Evolutionary conservation across 78 protist species (phyloP).

Genomic region (Monosiga brevicollis): DNA sequence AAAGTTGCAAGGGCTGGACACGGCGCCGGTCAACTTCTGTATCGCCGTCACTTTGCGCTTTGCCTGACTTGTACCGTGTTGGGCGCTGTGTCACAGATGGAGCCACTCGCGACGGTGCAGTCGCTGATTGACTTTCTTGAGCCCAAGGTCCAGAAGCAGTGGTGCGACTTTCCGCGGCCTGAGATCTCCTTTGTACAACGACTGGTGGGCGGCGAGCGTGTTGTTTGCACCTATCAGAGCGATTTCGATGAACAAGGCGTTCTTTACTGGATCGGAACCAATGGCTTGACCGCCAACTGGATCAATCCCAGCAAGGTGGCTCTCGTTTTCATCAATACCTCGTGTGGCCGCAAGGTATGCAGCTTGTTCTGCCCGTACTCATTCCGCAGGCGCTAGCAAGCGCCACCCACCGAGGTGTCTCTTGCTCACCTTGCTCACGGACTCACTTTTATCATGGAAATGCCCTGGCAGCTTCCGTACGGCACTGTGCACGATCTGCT

Average conservation of each 20-base stretch:
- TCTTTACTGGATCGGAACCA: background rate
- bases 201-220: background rate
- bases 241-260: background rate
- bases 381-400: too few relatives aligned
- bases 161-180: background rate
- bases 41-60: too few relatives aligned
- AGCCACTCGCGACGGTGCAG: background rate
- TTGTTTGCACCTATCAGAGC: background rate
- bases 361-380: too few relatives aligned
- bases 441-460: too few relatives aligned
- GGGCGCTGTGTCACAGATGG: too few relatives aligned
- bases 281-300: background rate
- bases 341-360: background rate
- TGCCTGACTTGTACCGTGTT: too few relatives aligned
- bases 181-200: background rate
- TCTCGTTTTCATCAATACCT: background rate
- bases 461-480: background rate
- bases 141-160: background rate
- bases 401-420: too few relatives aligned
- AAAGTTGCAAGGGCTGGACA: too few relatives aligned
- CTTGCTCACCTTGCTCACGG: too few relatives aligned
- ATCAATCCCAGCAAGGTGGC: background rate
- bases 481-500: background rate
- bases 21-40: too few relatives aligned
- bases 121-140: background rate